Evolutionary conservation across 495 filamentous ascomycete genomes (phyloP), one percentile per base, ranked within the genome.

Genomic region (Talaromyces borbonicus): DNA sequence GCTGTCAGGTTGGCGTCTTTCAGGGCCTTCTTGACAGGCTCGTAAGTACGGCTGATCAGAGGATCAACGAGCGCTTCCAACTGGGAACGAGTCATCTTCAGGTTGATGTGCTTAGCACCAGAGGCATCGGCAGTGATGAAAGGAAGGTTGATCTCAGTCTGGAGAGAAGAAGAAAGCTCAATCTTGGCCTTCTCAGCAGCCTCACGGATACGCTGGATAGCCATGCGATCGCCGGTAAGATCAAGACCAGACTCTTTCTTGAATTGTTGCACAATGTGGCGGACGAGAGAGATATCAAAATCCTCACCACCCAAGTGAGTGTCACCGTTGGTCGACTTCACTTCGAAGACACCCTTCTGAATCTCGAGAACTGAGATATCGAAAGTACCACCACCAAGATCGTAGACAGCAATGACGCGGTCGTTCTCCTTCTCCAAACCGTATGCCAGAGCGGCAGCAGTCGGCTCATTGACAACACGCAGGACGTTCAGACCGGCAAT

Each of bases 121-220:
- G 83, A 85, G 49, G 90, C 76, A 66, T 94, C 89, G 52, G 92
- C 92, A 60, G 88, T 93, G 70, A 98, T 98, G 82, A 96, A 98
- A 49, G 92, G 93, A 47, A 97, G 83, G 72, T 92, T 95, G 72
- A 97, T 96, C 66, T 98, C 92, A 48, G 92, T 98, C 71, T 96
- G 90, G 54, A 92, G 79, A 44, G 88, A 85, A 16, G 90, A 96
- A 2, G 92, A 97, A 51, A 98, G 78, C 72, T 98, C 92, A 60
- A 97, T 98, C 86, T 98, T 98, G 61, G 92, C 92, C 81, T 98
- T 98, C 80, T 98, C 92, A 51, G 93, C 92, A 52, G 92, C 92
- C 74, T 98, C 92, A 71, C 92, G 92, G 65, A 98, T 96, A 73
- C 92, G 79, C 76, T 98, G 92, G 56, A 98, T 93, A 48, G 92